Conservation (phyloP, 2,329 filamentous ascomycete genomes). For the Aspergillus neoniger region DNA sequence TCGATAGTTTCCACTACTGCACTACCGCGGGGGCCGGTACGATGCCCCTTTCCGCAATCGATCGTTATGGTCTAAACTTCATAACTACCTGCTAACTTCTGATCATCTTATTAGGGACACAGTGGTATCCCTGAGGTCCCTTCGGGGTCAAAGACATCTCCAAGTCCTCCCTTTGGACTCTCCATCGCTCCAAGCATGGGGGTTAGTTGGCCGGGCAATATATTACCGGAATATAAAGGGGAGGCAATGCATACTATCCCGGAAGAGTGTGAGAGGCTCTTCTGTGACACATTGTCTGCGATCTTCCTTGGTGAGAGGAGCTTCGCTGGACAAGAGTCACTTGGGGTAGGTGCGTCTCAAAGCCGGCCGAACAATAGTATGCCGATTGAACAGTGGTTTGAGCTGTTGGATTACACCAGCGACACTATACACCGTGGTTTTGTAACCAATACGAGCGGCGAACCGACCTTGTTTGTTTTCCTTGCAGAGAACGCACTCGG, state of each 20-base stretch:
- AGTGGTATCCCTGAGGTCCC: conserved; percentile 96
- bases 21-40: conserved; percentile 82
- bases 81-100: conserved; percentile 7
- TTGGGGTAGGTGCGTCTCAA: conserved; percentile 74
- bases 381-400: conserved; percentile 39
- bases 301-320: conserved; percentile 97
- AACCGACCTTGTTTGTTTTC: conserved; percentile 83
- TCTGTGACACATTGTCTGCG: conserved; percentile 91
- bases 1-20: conserved; percentile 91
- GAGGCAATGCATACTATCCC: conserved; percentile 95
- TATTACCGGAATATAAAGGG: conserved; percentile 60
- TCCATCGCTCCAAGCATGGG: conserved; percentile 66
- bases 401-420: conserved; percentile 71
- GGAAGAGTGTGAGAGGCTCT: conserved; percentile 99
- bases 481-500: conserved; percentile 74
- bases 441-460: conserved; percentile 67
- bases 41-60: conserved; percentile 28
- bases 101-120: conserved; percentile 59
- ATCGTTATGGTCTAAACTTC: background rate
- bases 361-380: conserved; percentile 32
- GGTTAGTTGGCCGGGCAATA: conserved; percentile 47
- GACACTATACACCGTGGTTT: conserved; percentile 86
- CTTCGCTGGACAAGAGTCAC: conserved; percentile 73
- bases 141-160: conserved; percentile 79
- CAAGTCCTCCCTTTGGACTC: conserved; percentile 86